Evolutionary conservation across 768 basidiomycete species (phyloP).

Genomic region (Leccinum sublutescens): DNA sequence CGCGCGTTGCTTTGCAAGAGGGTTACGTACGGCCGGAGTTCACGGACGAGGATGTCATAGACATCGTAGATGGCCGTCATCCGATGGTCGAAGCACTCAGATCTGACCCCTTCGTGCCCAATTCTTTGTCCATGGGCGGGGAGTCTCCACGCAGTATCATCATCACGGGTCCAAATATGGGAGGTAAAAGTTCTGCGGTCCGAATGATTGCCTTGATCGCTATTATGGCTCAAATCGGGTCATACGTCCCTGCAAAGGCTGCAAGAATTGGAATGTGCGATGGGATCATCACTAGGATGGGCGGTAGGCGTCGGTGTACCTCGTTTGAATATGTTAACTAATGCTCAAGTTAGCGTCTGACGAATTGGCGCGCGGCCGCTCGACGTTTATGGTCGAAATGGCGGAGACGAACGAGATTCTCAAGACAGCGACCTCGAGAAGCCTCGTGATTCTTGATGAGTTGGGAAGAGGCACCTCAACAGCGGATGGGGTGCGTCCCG

Average conservation of each 20-base stretch:
- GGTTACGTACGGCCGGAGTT: conserved; percentile 81
- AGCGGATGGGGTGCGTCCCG: conserved; percentile 70
- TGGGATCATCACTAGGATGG: conserved; percentile 86
- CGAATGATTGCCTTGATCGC: conserved; percentile 75
- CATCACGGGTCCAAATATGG: conserved; percentile 87
- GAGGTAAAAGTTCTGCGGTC: conserved; percentile 82
- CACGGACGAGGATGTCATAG: conserved; percentile 60
- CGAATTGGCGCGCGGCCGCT: conserved; percentile 80
- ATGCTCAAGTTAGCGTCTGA: conserved; percentile 62
- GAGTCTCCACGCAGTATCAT: conserved; percentile 55
- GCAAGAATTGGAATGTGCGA: conserved; percentile 81
- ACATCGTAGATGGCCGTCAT: conserved; percentile 84
- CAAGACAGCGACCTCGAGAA: conserved; percentile 65
- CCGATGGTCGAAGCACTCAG: conserved; percentile 86
- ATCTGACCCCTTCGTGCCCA: conserved; percentile 83
- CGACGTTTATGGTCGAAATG: conserved; percentile 98
- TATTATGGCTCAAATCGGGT: conserved; percentile 85
- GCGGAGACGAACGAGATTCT: conserved; percentile 91
- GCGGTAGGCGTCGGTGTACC: conserved; percentile 48
- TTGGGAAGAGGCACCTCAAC: conserved; percentile 91
- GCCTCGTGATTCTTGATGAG: conserved; percentile 88
- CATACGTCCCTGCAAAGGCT: conserved; percentile 80
- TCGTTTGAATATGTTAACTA: conserved; percentile 1
- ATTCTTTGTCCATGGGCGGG: conserved; percentile 66
- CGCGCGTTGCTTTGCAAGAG: conserved; percentile 70